phyloP scores from a whole-genome alignment of 2,329 filamentous ascomycete genomes.

The Diaporthe sp. region DNA sequence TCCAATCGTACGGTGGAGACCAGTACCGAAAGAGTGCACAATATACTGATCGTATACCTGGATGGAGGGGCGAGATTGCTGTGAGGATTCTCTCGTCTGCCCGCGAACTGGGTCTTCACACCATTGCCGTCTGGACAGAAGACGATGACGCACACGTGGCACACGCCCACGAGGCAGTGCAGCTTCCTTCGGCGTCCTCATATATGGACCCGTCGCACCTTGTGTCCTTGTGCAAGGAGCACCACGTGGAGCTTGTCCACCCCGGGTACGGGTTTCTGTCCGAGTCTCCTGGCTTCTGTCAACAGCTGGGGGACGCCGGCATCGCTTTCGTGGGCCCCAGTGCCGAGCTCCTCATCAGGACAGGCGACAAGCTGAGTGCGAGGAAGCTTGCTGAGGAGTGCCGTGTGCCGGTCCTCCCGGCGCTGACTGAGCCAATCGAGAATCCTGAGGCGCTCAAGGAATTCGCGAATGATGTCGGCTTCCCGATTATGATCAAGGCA shows the following conservation, averaged over 20 bases:
- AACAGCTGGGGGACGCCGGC: constrained; percentile 21
- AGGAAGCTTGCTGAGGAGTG: constrained; percentile 28
- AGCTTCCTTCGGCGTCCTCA: constrained; percentile 58
- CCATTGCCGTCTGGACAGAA: constrained; percentile 67
- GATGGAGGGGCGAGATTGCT: constrained; percentile 69
- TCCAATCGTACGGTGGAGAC: not conserved
- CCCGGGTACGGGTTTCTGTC: constrained; percentile 38
- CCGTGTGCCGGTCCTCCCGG: constrained; percentile 31
- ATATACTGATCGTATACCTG: constrained; percentile 51
- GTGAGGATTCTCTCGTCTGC: constrained; percentile 71
- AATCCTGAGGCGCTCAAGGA: not conserved
- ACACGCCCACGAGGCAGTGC: constrained; percentile 64
- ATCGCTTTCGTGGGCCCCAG: constrained; percentile 34
- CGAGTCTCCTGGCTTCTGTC: constrained; percentile 32
- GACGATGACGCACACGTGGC: constrained; percentile 69
- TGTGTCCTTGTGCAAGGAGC: constrained; percentile 31
- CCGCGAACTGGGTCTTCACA: constrained; percentile 70
- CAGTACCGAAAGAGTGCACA: not conserved
- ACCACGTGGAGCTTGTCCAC: constrained; percentile 34
- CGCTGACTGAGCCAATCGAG: not conserved
- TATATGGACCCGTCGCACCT: constrained; percentile 32
- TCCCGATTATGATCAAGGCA: constrained; percentile 63
- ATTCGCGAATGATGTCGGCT: constrained; percentile 13
- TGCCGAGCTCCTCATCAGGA: constrained; percentile 24
- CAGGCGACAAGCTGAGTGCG: constrained; percentile 37